Percentiles rank a stretch among this genome's conserved stretches.
Conservation (phyloP, 129 eudicot genomes). For the Silybum marianum region DNA sequence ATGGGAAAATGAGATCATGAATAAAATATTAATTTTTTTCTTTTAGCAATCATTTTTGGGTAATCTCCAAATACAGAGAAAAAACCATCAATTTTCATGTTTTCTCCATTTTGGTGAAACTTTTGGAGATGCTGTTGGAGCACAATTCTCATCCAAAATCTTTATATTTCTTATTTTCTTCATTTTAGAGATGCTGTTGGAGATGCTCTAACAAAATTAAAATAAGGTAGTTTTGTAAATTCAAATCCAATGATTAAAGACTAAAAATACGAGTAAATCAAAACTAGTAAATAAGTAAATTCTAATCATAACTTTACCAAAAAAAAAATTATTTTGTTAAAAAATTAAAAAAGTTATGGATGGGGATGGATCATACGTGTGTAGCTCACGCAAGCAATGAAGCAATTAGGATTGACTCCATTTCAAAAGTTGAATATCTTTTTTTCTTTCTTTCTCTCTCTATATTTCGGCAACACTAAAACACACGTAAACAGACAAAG, state of each 20-base stretch:
- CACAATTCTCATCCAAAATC: too few species aligned
- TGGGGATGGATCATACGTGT: conserved; percentile 1
- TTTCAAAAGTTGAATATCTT: conserved; percentile 24
- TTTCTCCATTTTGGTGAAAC: too few species aligned
- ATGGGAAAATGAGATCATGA: too few species aligned
- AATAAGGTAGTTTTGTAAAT: background rate
- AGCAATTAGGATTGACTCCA: conserved; percentile 28
- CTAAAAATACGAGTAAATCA: background rate
- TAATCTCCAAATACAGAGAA: too few species aligned
- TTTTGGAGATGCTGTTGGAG: too few species aligned
- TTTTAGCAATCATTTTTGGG: too few species aligned
- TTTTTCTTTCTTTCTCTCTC: background rate
- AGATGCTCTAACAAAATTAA: too few species aligned
- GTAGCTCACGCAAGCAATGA: conserved; percentile 37
- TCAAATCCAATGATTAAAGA: background rate
- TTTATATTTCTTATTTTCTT: too few species aligned
- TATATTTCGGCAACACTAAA: conserved; percentile 18
- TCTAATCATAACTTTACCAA: background rate
- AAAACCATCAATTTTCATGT: too few species aligned
- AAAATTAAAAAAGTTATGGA: background rate
- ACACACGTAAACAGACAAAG: conserved; percentile 13
- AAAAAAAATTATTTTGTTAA: background rate
- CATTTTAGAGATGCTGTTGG: too few species aligned
- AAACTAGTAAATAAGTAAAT: background rate
- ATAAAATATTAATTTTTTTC: too few species aligned